Conservation (phyloP, 441 rosid species). For the Corymbia citriodora region DNA sequence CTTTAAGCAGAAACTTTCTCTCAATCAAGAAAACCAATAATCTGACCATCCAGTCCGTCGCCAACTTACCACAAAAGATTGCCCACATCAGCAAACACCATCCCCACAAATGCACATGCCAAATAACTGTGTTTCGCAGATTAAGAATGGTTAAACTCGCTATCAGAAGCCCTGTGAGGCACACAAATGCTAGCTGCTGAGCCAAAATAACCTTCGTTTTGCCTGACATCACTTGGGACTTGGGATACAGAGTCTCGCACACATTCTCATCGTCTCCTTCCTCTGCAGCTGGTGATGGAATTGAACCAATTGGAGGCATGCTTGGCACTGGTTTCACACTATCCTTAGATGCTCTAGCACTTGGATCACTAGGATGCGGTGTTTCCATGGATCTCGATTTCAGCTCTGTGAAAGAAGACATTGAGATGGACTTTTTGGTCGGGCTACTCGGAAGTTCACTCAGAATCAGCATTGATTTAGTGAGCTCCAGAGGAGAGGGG, state of each 20-base stretch:
- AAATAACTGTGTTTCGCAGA: neutral
- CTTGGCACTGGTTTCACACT: neutral
- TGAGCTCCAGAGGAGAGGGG: neutral
- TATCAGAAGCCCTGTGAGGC: neutral
- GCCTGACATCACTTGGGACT: neutral
- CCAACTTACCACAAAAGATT: neutral
- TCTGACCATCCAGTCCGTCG: neutral
- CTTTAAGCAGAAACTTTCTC: neutral
- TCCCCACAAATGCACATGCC: neutral
- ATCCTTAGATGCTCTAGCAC: neutral
- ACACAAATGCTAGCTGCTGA: neutral
- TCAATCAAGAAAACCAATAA: neutral
- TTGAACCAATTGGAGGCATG: neutral
- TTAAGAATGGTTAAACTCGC: neutral
- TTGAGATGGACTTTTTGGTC: neutral
- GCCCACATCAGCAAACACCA: neutral
- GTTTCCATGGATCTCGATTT: neutral
- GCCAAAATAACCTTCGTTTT: neutral
- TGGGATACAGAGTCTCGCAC: neutral
- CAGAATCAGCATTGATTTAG: accelerated
- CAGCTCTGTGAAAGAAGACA: neutral
- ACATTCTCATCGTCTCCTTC: neutral
- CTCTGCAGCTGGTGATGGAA: neutral
- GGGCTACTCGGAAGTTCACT: neutral
- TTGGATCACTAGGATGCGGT: neutral